phyloP scores from a whole-genome alignment of 805 yeast genomes.

The Myxozyma vanderwaltii region DNA sequence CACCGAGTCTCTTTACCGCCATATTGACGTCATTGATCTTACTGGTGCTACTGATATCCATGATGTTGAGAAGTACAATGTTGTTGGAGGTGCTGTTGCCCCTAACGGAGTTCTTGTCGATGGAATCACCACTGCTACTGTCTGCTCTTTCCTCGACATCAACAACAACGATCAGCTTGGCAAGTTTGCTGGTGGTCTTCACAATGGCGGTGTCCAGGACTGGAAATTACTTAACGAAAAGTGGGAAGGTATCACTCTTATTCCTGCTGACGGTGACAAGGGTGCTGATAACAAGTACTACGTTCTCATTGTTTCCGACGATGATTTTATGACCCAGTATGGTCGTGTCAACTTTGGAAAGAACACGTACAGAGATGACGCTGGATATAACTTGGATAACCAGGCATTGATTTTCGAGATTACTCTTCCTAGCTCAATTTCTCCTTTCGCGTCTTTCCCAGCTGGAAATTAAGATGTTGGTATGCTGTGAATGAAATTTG shows the following conservation, averaged over 20 bases:
- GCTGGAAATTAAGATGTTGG: conserved; percentile 10
- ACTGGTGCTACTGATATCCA: conserved; percentile 27
- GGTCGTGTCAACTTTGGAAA: conserved; percentile 29
- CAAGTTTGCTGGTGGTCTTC: conserved; percentile 28
- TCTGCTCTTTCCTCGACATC: conserved; percentile 29
- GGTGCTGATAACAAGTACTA: conserved; percentile 29
- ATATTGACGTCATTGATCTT: conserved; percentile 23
- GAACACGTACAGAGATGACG: conserved; percentile 13
- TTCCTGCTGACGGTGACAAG: conserved; percentile 27
- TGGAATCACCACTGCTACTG: conserved; percentile 22
- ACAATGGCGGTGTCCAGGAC: conserved; percentile 30
- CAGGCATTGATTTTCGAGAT: conserved; percentile 27
- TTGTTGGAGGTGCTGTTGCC: conserved; percentile 24
- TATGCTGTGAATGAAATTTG: no score
- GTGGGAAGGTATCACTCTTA: conserved; percentile 30
- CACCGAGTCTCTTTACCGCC: conserved; percentile 24
- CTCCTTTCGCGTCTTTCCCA: conserved; percentile 18
- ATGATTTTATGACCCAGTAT: conserved; percentile 27
- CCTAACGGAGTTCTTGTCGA: conserved; percentile 25
- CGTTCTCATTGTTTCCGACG: conserved; percentile 22
- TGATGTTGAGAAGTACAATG: conserved; percentile 19
- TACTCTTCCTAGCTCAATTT: conserved; percentile 15
- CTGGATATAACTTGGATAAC: conserved; percentile 27
- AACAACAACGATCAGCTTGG: conserved; percentile 24
- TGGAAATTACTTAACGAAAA: conserved; percentile 29